Evolutionary conservation across 2,329 filamentous ascomycete species (phyloP), one percentile per base, ranked within the genome.

Genomic region (Pseudogymnoascus sp.): DNA sequence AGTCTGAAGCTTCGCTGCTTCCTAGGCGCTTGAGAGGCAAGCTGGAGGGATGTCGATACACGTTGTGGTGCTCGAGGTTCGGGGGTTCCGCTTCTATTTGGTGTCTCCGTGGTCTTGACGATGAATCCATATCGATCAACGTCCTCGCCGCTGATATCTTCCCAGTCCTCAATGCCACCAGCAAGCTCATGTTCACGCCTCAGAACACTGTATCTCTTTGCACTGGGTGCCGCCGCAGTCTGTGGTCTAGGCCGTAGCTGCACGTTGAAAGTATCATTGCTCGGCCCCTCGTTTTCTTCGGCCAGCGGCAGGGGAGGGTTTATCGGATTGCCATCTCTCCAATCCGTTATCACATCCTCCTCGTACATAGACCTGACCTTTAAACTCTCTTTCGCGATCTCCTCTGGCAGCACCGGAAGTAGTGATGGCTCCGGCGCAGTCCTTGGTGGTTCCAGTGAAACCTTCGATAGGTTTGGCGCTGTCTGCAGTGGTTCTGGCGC

Each of bases 71-170:
- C 67, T 63, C 67, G 67, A 23, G 68, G 65, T 58, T 71, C 69
- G n/a, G 71, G 70, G n/a, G 70, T 70, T 65, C 76, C 76, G 12
- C 55, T 40, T 59, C 37, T 40, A n/a, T 16, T 23, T 18, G 33
- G 18, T 12, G 23, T 12, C 4, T 60, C 58, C 16, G 69, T 58
- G 28, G 74, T 75, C 65, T 76, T 72, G 28, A 75, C 69, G 69
- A 89, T 89, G 75, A 89, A 89, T 64, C 86, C 86, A 70, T 88
- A 89, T 70, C 86, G 81, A 74, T 89, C 86, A 65, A 89, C 82
- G 71, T 85, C 81, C 59, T 76, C 78, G 33, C 80, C 83, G 61
- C 85, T 76, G 2, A 89, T 76, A 67, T 88, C 83, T 68, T 88
- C 82, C 85, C 85, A 88, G 69, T 89, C 85, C 71, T 89, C 86